Evolutionary conservation across 208 protist genomes (phyloP).

Genomic region (Crithidia sp.): DNA sequence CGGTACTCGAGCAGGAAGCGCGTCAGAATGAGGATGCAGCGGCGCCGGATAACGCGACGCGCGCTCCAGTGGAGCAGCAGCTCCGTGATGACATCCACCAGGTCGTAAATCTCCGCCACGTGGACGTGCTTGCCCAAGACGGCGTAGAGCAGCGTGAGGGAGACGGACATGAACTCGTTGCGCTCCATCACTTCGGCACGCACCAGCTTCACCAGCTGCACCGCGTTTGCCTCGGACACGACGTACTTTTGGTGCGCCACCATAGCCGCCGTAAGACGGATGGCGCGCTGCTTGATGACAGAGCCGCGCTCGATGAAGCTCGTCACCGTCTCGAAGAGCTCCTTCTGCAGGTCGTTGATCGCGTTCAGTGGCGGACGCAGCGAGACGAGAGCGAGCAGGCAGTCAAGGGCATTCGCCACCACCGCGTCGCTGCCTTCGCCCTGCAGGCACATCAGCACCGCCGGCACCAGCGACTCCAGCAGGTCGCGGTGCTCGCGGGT

Average conservation of each 20-base stretch:
- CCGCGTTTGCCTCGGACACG: conserved; percentile 65
- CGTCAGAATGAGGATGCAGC: conserved; percentile 75
- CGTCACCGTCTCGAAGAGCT: conserved; percentile 77
- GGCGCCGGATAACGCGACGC: conserved; percentile 69
- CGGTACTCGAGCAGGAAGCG: conserved; percentile 93
- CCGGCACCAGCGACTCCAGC: conserved; percentile 77
- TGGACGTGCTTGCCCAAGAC: conserved; percentile 88
- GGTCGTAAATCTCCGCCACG: conserved; percentile 88
- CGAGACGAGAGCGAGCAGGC: conserved; percentile 80
- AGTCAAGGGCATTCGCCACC: conserved; percentile 85
- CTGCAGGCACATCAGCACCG: conserved; percentile 80
- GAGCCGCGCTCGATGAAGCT: conserved; percentile 84
- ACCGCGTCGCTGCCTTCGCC: conserved; percentile 91
- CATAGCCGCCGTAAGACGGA: conserved; percentile 82
- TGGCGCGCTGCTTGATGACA: conserved; percentile 87
- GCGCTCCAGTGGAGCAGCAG: conserved; percentile 79
- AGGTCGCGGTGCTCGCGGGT: conserved; percentile 74
- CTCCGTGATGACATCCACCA: conserved; percentile 89
- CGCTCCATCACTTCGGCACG: conserved; percentile 83
- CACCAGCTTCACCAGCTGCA: conserved; percentile 63
- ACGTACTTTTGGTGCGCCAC: conserved; percentile 77
- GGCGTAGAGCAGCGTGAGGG: conserved; percentile 84
- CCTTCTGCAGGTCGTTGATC: conserved; percentile 57
- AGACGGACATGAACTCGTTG: conserved; percentile 81
- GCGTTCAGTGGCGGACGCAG: conserved; percentile 75